Evolutionary conservation across 345 rosid species (phyloP), one percentile per base, ranked within the genome.

Genomic region (Luvunga scandens): DNA sequence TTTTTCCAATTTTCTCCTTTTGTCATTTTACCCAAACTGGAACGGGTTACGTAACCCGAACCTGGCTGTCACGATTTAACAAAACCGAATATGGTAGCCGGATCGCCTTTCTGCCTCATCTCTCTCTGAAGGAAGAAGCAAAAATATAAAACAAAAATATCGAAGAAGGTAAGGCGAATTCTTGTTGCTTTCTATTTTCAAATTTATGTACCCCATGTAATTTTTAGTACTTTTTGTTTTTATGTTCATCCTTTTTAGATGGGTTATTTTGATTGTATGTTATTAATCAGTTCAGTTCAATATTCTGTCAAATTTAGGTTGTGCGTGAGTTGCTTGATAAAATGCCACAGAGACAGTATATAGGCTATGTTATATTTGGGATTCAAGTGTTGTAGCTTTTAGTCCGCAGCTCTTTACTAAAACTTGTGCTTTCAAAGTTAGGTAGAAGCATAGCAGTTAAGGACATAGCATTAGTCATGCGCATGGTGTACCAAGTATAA

Each of bases 251-350:
- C 19, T 7, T 19, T 57, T 61, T 9, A 42, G 12, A 30, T 27
- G 30, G 42, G 30, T 45, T 62, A 19, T 22, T 39, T 42, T 42
- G 14, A 25, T 5, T 45, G 6, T 9, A 39, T 63, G 39, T 9
- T 62, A 21, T 28, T 27, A 6, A 7, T 28, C 70, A 5, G 38
- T 62, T 63, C n/a, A 53, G 18, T 34, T 31, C 13, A 53, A 1
- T 22, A 18, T 36, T 27, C 18, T 2, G 34, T 66, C 5, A 10
- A 30, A 28, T 39, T 4, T 27, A 7, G 53, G 21, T 42, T 38
- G 50, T n/a, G 28, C 18, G 67, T 45, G 56, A 75, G 21, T 28
- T 75, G 78, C 42, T 75, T 45, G 61, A 16, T 13, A 36, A 76
- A 76, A 56, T 67, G 28, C 38, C 79, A 16, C 18, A 18, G 66